A percentile compares a stretch with the other conserved stretches of the same genome.
Conservation (phyloP, 768 basidiomycete genomes). For the Auriscalpium microsporum region DNA sequence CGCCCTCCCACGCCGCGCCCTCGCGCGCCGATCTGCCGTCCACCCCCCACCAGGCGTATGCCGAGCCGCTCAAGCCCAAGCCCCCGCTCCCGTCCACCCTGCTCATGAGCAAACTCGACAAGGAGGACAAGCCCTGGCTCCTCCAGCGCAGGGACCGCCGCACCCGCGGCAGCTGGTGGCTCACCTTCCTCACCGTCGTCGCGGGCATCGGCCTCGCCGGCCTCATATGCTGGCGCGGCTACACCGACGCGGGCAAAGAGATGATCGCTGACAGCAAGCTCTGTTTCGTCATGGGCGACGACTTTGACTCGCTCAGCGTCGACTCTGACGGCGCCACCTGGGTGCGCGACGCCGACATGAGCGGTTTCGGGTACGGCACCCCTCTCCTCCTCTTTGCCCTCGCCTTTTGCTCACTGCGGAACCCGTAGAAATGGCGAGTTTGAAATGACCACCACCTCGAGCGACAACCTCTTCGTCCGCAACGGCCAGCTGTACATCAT, state of each 20-base stretch:
- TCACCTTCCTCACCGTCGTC: conserved; percentile 34
- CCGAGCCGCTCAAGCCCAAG: conserved; percentile 9
- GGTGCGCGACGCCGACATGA: conserved; percentile 42
- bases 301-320: conserved; percentile 40
- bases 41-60: conserved; percentile 1
- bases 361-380: conserved; percentile 38
- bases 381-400: not conserved
- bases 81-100: conserved; percentile 36
- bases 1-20: conserved; percentile 35
- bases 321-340: conserved; percentile 26
- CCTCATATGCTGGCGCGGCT: conserved; percentile 39
- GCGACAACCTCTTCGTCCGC: conserved; percentile 34
- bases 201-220: conserved; percentile 35
- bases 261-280: conserved; percentile 28
- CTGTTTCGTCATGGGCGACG: conserved; percentile 41
- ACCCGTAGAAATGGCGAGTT: conserved; percentile 38
- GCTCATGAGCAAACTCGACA: conserved; percentile 41
- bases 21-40: conserved; percentile 16
- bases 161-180: conserved; percentile 39
- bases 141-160: conserved; percentile 30
- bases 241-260: conserved; percentile 23
- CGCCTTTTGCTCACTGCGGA: not conserved
- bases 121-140: conserved; percentile 44
- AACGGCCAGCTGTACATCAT: conserved; percentile 50
- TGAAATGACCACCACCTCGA: conserved; percentile 40